A percentile compares a stretch with the other conserved stretches of the same genome.
phyloP scores from a whole-genome alignment of 2,329 filamentous ascomycete species.

The Cryphonectria naterciae region DNA sequence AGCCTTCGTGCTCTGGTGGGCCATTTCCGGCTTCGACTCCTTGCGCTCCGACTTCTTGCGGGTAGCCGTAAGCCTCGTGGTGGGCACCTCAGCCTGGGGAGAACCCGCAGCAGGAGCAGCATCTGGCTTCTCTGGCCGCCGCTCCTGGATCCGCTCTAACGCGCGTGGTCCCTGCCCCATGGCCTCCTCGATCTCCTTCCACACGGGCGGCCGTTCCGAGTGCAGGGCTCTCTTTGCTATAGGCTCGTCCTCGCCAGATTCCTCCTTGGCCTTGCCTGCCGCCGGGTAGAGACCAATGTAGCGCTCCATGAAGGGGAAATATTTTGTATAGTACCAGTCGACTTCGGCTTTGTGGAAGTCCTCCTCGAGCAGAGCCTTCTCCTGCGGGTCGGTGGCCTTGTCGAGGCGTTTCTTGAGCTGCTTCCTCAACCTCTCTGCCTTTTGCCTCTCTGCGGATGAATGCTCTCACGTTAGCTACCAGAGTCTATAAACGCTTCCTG shows the following conservation, averaged over 20 bases:
- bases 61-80: not conserved
- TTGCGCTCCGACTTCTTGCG: not conserved
- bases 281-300: conserved; percentile 69
- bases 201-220: conserved; percentile 63
- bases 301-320: conserved; percentile 70
- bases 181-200: conserved; percentile 67
- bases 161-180: conserved; percentile 59
- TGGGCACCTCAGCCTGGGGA: not conserved
- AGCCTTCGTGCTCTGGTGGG: conserved; percentile 6
- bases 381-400: conserved; percentile 53
- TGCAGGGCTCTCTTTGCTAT: conserved; percentile 49
- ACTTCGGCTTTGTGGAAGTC: conserved; percentile 72
- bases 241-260: conserved; percentile 40
- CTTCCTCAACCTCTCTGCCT: conserved; percentile 69
- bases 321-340: conserved; percentile 75
- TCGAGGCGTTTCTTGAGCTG: conserved; percentile 64
- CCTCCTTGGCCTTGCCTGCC: conserved; percentile 39
- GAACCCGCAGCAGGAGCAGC: conserved; percentile 29
- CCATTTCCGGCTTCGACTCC: not conserved
- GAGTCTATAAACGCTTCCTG: not conserved
- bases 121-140: conserved; percentile 39
- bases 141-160: conserved; percentile 60
- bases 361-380: conserved; percentile 54
- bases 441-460: conserved; percentile 64
- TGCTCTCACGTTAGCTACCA: conserved; percentile 4